phyloP scores from a whole-genome alignment of 1,284 basidiomycete species.

The Peniophora sp. region DNA sequence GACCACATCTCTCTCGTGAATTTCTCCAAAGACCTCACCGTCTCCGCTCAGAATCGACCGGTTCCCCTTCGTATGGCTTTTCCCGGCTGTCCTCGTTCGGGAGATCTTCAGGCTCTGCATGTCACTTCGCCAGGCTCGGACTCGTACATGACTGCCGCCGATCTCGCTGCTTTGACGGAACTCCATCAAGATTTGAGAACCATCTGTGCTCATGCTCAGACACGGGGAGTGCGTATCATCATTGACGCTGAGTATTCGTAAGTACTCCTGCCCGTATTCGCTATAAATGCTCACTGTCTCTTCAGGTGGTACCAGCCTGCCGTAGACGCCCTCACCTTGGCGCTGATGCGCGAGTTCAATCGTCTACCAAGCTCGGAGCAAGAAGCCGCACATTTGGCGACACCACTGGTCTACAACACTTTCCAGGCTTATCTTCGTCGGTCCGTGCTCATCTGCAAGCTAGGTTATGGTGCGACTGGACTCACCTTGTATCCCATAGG shows the following conservation, averaged over 20 bases:
- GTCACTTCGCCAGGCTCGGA: conserved; percentile 7
- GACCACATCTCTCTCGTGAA: conserved; percentile 45
- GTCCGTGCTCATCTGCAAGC: conserved; percentile 22
- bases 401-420: conserved; percentile 72
- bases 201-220: conserved; percentile 54
- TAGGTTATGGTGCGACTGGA: not conserved
- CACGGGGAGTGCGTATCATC: conserved; percentile 56
- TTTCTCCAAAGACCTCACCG: conserved; percentile 47
- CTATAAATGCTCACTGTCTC: not conserved
- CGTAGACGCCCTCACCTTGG: conserved; percentile 71
- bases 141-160: conserved; percentile 35
- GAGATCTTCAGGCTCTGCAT: conserved; percentile 41
- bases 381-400: conserved; percentile 22
- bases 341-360: conserved; percentile 75
- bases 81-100: conserved; percentile 49
- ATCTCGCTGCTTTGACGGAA: conserved; percentile 52
- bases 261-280: conserved; percentile 10
- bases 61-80: conserved; percentile 39
- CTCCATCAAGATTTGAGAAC: conserved; percentile 51
- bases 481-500: conserved; percentile 26
- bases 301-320: conserved; percentile 75
- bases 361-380: conserved; percentile 24
- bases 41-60: conserved; percentile 11
- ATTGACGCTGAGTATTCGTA: conserved; percentile 81
- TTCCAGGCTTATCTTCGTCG: conserved; percentile 82